Conservation (phyloP, 2,329 filamentous ascomycete genomes). For the Epichloe amarillans region DNA sequence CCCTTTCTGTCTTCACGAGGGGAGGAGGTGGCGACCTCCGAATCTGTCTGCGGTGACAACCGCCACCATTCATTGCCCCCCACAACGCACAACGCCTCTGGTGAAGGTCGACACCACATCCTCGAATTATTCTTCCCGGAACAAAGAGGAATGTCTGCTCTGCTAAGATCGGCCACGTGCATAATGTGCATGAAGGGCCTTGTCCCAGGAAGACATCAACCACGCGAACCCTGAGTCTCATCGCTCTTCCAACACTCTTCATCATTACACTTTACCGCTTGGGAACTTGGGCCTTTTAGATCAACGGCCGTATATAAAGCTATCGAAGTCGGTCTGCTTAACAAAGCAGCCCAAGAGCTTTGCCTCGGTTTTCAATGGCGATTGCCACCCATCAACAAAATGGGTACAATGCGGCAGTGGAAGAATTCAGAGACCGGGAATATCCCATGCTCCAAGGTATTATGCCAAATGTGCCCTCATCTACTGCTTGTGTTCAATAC, state of each 20-base stretch:
- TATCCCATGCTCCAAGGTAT: slow-evolving; percentile 59
- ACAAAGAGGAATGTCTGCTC: background rate
- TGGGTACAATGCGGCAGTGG: slow-evolving; percentile 45
- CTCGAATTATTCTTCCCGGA: background rate
- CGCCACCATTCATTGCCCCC: background rate
- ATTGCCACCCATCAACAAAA: background rate
- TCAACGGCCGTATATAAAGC: background rate
- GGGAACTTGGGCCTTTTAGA: background rate
- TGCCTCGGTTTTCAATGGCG: background rate
- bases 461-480: background rate
- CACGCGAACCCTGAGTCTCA: background rate
- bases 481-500: background rate
- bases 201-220: background rate
- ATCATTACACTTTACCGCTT: background rate
- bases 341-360: background rate
- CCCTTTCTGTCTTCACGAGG: background rate
- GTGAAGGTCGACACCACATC: background rate
- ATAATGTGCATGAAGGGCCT: background rate
- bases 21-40: slow-evolving; percentile 24
- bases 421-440: slow-evolving; percentile 43
- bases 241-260: background rate
- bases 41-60: slow-evolving; percentile 1
- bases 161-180: background rate
- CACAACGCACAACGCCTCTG: background rate
- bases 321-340: no score